Evolutionary conservation across 2,329 filamentous ascomycete species (phyloP).

Genomic region (Hypoxylon sp.): DNA sequence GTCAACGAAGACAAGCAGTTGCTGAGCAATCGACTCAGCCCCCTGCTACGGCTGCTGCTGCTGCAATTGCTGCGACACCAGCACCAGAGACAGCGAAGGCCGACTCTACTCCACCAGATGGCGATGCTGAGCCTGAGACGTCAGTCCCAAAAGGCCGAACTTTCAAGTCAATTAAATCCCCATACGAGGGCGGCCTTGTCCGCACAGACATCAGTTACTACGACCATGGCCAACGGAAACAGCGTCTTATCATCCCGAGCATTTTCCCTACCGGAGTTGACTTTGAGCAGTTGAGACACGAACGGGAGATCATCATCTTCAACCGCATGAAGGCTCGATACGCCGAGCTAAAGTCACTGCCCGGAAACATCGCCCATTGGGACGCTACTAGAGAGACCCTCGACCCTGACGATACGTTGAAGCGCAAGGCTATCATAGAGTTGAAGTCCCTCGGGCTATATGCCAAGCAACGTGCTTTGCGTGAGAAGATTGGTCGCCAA

Average conservation of each 20-base stretch:
- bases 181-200: conserved; percentile 72
- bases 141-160: conserved; percentile 61
- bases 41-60: conserved; percentile 49
- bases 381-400: conserved; percentile 79
- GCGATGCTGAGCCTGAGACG: conserved; percentile 52
- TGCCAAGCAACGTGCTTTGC: conserved; percentile 86
- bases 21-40: conserved; percentile 63
- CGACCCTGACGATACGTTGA: conserved; percentile 83
- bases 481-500: conserved; percentile 88
- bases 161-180: conserved; percentile 83
- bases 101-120: conserved; percentile 54
- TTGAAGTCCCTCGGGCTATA: conserved; percentile 93
- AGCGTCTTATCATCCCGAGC: conserved; percentile 85
- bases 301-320: conserved; percentile 89
- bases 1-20: conserved; percentile 74
- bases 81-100: conserved; percentile 54
- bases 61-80: conserved; percentile 61
- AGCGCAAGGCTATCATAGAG: conserved; percentile 92
- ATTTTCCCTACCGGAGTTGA: conserved; percentile 92
- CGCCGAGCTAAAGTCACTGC: conserved; percentile 84
- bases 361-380: conserved; percentile 89
- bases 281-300: conserved; percentile 85
- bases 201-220: conserved; percentile 79
- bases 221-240: conserved; percentile 81
- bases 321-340: conserved; percentile 91